Evolutionary conservation across 371 early-diverging fungal genomes (phyloP), one percentile per base, ranked within the genome.

Genomic region (Apophysomyces sp.): DNA sequence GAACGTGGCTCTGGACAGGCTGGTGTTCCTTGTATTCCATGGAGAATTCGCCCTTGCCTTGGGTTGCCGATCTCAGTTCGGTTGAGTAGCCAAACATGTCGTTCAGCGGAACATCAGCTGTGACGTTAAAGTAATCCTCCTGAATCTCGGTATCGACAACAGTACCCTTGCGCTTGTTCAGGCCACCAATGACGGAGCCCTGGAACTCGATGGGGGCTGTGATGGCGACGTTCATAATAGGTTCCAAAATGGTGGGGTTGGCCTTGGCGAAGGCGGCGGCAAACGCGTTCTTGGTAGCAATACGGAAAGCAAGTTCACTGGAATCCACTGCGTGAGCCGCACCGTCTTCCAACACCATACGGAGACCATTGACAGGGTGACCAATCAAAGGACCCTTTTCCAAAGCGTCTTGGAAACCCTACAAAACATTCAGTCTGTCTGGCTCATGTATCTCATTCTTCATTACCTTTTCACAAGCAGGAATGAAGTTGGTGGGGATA

Each of bases 41-140:
- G 55, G 92, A 80, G 82, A 96, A 98, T 82, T 98, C 98, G 54
- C 99, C 99, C 87, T 98, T 98, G 65, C 99, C 98, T 66, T 96
- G 93, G 26, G 97, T 96, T 54, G 92, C 86, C 28, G 94, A 91
- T 60, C 99, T 86, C 66, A 98, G 83, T 74, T 98, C 98, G 15
- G 95, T 93, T 31, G 96, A 93, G 74, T 96, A 97, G 31, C 98
- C 98, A 85, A 98, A 98, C 98, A 98, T 98, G 58, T 94, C 94
- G 78, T 97, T 98, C 67, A 98, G 73, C 4, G 97, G 92, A 32
- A 95, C 94, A 66, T 95, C 92, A 41, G 94, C 92, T 29, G 77
- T 78, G 28, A 94, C 87, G 34, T 85, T 86, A 40, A 95, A 92
- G 79, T 94, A 95, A 58, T 95, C 98, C 71, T 97, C 96, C 49